Base-by-base conservation (phyloP, 345 rosid species). In the Lepidium africanum region DNA sequence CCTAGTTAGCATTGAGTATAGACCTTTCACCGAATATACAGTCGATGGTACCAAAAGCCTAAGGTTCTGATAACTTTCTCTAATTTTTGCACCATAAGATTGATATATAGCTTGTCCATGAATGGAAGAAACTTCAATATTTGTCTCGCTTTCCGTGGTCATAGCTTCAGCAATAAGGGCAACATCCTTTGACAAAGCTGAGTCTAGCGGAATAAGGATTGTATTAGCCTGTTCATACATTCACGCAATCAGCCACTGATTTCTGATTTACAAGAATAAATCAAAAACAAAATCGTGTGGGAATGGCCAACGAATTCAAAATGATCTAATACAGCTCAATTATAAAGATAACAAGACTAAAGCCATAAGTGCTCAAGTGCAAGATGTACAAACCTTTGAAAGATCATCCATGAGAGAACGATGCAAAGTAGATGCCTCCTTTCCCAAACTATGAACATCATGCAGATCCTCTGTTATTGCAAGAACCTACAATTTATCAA, bases 101-200 rank as follows among this genome's bases (percentile, higher is more conserved):
- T 87, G 95, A 77, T 89, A 89, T 73, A 92, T 89, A 30, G 92
- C 95, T 75, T 89, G 94, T 68, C 96, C 96, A 77, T 89, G 96
- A 61, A 89, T 83, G 38, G 91, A 91, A 53, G 85, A 89, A 69
- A 87, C 86, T 77, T 89, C 98, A 76, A 76, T 72, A 73, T 86
- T 87, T 52, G 84, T 79, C 84, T 92, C 98, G 72, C 79, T 80
- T 77, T 85, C 96, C 73, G 77, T 81, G 27, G 83, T 72, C 73
- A 89, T 82, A 50, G 92, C 89, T 79, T 89, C 95, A 35, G 88
- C 80, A 88, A 92, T 92, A 51, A 91, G 89, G 70, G 87, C 78
- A 30, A 86, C 96, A 78, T 92, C 98, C 77, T 89, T 86, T 36
- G 98, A 83, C 79, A 89, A 79, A 41, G 80, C 67, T 60, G 89